Conservation (phyloP, 495 filamentous ascomycete species). For the Copromyces sp. region DNA sequence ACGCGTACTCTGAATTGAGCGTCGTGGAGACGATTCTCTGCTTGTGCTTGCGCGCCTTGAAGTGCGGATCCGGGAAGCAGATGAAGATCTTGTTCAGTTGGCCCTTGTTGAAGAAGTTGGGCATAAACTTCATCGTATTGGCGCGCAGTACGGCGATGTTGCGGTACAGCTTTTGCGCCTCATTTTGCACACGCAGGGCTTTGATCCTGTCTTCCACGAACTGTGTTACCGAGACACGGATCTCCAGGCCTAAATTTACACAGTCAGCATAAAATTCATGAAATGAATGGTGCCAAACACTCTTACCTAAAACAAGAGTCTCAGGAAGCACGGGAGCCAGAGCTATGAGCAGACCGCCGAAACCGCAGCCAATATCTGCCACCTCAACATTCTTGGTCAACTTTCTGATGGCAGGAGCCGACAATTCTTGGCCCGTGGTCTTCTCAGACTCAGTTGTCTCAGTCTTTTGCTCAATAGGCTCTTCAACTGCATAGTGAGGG, state of each 20-base stretch:
- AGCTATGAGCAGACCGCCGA: slow-evolving; percentile 81
- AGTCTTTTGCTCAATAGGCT: slow-evolving; percentile 3
- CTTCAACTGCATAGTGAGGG: slow-evolving; percentile 49
- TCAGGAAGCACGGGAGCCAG: slow-evolving; percentile 72
- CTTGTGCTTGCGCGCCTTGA: slow-evolving; percentile 96
- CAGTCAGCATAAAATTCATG: not conserved
- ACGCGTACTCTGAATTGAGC: slow-evolving; percentile 88
- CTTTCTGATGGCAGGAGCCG: slow-evolving; percentile 19
- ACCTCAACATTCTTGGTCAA: slow-evolving; percentile 68
- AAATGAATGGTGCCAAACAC: not conserved
- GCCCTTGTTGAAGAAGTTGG: slow-evolving; percentile 75
- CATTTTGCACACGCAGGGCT: slow-evolving; percentile 62
- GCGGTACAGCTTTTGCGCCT: slow-evolving; percentile 53
- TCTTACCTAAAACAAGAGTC: slow-evolving; percentile 66
- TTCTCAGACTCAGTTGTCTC: slow-evolving; percentile 6
- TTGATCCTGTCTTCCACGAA: slow-evolving; percentile 79
- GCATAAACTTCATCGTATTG: slow-evolving; percentile 97
- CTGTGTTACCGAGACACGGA: slow-evolving; percentile 76
- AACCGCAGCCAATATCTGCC: slow-evolving; percentile 97
- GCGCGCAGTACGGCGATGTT: slow-evolving; percentile 80
- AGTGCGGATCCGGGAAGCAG: slow-evolving; percentile 97
- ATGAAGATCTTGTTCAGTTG: slow-evolving; percentile 88
- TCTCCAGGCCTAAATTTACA: slow-evolving; percentile 57
- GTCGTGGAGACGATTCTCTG: slow-evolving; percentile 84
- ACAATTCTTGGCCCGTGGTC: slow-evolving; percentile 4